Evolutionary conservation across 2,329 filamentous ascomycete species (phyloP).

Genomic region (Sporothrix variecibatus): DNA sequence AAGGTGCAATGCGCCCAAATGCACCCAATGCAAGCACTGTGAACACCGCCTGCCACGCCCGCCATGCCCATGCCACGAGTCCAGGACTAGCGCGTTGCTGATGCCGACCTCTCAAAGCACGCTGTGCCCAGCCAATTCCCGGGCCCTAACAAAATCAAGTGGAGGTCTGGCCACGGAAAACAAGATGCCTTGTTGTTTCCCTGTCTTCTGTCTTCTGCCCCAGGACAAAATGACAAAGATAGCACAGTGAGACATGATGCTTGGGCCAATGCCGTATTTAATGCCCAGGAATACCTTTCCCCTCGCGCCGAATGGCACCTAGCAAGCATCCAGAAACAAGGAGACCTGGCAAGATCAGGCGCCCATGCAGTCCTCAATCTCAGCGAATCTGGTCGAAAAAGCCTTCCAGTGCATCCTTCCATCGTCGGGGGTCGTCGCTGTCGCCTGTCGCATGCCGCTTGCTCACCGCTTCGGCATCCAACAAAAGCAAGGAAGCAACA

Average conservation of each 20-base stretch:
- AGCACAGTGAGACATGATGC: background rate
- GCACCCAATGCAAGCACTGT: constrained; percentile 11
- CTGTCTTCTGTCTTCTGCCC: background rate
- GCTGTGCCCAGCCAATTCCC: constrained; percentile 9
- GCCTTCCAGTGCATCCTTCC: background rate
- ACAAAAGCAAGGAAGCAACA: background rate
- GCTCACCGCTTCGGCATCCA: constrained; percentile 7
- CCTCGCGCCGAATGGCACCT: background rate
- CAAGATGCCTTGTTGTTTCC: background rate
- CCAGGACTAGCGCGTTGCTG: background rate
- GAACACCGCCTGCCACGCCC: background rate
- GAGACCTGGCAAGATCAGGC: background rate
- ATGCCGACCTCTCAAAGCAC: background rate
- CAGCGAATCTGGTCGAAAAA: too few relatives aligned
- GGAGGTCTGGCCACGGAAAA: background rate
- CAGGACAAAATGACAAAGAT: background rate
- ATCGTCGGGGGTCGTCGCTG: background rate
- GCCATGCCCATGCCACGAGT: too few relatives aligned
- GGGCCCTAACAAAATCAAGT: background rate
- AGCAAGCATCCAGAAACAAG: background rate
- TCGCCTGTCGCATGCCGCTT: background rate
- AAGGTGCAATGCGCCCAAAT: background rate
- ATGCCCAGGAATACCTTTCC: background rate
- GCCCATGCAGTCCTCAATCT: background rate
- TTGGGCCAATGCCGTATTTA: background rate